Percentiles rank a stretch among this genome's conserved stretches.
phyloP scores from a whole-genome alignment of 805 yeast species.

The Ogataea thermomethanolica region DNA sequence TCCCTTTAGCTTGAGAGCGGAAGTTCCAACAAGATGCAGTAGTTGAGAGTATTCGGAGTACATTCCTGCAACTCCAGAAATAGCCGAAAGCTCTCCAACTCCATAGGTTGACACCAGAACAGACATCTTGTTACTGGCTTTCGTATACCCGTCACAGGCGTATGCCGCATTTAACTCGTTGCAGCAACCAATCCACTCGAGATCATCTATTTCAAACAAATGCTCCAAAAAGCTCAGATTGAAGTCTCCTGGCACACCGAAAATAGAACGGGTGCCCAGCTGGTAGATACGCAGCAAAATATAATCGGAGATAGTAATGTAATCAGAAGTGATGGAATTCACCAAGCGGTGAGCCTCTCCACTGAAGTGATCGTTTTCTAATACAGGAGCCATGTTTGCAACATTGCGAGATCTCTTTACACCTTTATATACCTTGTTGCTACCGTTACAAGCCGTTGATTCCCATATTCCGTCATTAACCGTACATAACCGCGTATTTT shows the following conservation, averaged over 20 bases:
- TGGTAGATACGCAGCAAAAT: conserved; percentile 43
- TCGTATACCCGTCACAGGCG: conserved; percentile 48
- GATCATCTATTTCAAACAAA: conserved; percentile 32
- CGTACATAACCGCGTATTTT: conserved; percentile 3
- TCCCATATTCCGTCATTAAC: conserved; percentile 5
- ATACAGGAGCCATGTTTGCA: conserved; percentile 23
- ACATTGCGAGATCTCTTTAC: not conserved
- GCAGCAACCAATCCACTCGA: conserved; percentile 43
- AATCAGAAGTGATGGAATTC: conserved; percentile 8
- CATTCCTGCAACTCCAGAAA: conserved; percentile 48
- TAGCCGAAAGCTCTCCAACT: conserved; percentile 50
- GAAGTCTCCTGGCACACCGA: conserved; percentile 63
- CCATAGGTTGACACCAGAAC: conserved; percentile 48
- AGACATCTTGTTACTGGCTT: conserved; percentile 32
- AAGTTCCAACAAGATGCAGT: conserved; percentile 50
- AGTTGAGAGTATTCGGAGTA: conserved; percentile 46
- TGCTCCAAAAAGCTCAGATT: conserved; percentile 48
- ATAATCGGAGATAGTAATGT: conserved; percentile 40
- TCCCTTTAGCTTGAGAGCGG: conserved; percentile 20
- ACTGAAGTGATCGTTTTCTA: conserved; percentile 6
- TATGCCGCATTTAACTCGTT: conserved; percentile 52
- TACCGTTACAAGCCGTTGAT: not conserved
- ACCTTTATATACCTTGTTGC: not conserved
- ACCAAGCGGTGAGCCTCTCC: conserved; percentile 9
- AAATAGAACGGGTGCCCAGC: conserved; percentile 42